Evolutionary conservation across 129 eudicot species (phyloP), one percentile per base, ranked within the genome.

Genomic region (Helichrysum umbraculigerum): DNA sequence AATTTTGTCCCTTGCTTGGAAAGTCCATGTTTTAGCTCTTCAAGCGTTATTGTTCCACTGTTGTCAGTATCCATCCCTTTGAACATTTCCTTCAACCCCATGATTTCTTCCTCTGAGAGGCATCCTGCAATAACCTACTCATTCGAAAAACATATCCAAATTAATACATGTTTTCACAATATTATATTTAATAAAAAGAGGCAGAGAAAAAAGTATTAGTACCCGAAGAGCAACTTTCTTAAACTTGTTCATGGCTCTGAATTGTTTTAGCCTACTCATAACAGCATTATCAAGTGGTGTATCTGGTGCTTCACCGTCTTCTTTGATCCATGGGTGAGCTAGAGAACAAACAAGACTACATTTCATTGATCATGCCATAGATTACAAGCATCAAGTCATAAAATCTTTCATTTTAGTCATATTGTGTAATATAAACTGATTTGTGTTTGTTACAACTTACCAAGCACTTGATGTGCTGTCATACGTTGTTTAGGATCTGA

Each of bases 311-410:
- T 91, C 97, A 41, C 97, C 97, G 44, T 91, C 97, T 80, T 85
- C 95, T 82, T 91, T 91, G 68, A 91, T 91, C 97, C 97, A 91
- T 52, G 97, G 92, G 73, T 91, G 97, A 79, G 79, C 97, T 91
- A 50, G 57, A 28, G 9, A 30, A 62, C 25, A 33, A 34, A 34
- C 20, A 16, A 72, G 2, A 4, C 25, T 16, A 20, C 32, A 76
- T 52, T 76, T 76, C 50, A 41, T 56, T 58, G 8, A 34, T 29
- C 61, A 29, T 39, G 8, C 32, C 41, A 58, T 32, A 19, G 11
- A n/a, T 66, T 35, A 67, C 41, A 52, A 60, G 21, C 47, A 42
- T 19, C 5, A 8, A 21, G n/a, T 51, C 8, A 5, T 21, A 8
- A n/a, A 67, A 7, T 10, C 51, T 4, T 19, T 39, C 9, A 20